Evolutionary conservation across 192 early-diverging fungal species (phyloP).

Genomic region (Podochytrium sp.): DNA sequence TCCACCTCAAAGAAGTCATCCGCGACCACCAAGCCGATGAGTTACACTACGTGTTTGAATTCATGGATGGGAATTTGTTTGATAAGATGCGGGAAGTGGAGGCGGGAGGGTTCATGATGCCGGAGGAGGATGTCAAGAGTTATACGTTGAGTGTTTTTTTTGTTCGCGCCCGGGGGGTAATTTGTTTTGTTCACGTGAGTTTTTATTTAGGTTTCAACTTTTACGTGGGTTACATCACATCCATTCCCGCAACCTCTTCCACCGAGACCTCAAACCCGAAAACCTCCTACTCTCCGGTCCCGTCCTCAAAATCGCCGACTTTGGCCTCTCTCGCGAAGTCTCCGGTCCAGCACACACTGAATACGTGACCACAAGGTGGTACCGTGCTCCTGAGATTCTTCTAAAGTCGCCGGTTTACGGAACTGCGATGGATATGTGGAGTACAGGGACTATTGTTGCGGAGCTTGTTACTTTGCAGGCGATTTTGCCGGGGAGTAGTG

Average conservation of each 20-base stretch:
- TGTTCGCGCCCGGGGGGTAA: conserved; percentile 14
- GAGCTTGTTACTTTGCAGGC: conserved; percentile 76
- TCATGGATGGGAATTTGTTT: conserved; percentile 93
- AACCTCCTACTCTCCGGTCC: conserved; percentile 78
- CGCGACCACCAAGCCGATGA: conserved; percentile 71
- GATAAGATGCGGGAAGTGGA: conserved; percentile 80
- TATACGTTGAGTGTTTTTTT: conserved; percentile 64
- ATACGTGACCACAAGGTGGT: conserved; percentile 92
- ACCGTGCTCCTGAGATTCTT: conserved; percentile 85
- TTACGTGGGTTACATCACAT: conserved; percentile 87
- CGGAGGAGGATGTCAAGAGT: conserved; percentile 68
- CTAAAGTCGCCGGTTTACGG: conserved; percentile 72
- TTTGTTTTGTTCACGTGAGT: conserved; percentile 7
- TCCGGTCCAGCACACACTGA: conserved; percentile 75
- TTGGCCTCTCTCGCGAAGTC: conserved; percentile 82
- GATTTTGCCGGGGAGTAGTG: conserved; percentile 80
- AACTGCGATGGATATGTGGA: conserved; percentile 85
- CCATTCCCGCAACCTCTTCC: conserved; percentile 88
- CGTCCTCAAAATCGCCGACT: conserved; percentile 78
- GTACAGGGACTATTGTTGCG: conserved; percentile 76
- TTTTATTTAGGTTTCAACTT: conserved; percentile 74
- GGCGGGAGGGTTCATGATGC: conserved; percentile 54
- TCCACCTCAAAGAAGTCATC: conserved; percentile 83
- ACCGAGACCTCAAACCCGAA: conserved; percentile 94
- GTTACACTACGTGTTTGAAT: conserved; percentile 93